Evolutionary conservation across 345 rosid genomes (phyloP).

Genomic region (Linum trigynum): DNA sequence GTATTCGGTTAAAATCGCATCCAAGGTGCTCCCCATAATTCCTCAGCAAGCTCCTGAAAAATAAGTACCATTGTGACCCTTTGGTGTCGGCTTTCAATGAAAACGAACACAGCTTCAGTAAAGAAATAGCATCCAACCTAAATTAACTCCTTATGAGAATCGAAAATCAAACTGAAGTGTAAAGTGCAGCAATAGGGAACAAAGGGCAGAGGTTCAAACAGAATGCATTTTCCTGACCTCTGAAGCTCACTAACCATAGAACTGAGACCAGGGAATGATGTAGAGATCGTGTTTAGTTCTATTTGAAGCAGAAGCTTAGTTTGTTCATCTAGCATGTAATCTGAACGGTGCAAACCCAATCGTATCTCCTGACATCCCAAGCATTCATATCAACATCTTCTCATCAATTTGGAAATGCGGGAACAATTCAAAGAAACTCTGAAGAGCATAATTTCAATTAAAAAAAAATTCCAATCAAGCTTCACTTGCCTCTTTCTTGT

Average conservation of each 20-base stretch:
- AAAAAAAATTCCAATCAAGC: not conserved
- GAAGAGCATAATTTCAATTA: not conserved
- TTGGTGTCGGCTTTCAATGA: not conserved
- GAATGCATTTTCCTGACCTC: constrained; percentile 34
- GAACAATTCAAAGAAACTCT: not conserved
- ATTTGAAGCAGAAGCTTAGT: constrained; percentile 87
- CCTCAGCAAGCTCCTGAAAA: constrained; percentile 59
- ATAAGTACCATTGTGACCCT: constrained; percentile 10
- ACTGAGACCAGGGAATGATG: constrained; percentile 79
- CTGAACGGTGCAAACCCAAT: constrained; percentile 93
- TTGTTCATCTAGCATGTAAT: constrained; percentile 94
- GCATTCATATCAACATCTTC: constrained; percentile 14
- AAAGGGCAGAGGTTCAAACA: not conserved
- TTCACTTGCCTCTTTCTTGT: constrained; percentile 68
- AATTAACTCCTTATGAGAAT: not conserved
- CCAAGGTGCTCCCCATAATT: constrained; percentile 58
- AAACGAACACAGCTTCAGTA: not conserved
- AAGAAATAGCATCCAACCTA: not conserved
- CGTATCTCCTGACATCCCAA: constrained; percentile 60
- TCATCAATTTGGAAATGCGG: constrained; percentile 2
- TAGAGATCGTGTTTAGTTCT: constrained; percentile 83
- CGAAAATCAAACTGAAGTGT: not conserved
- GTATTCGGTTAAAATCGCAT: constrained; percentile 56
- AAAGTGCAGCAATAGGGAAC: constrained; percentile 4
- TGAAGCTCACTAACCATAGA: constrained; percentile 73